phyloP scores from a whole-genome alignment of 129 eudicot species.

The Centaurea solstitialis region DNA sequence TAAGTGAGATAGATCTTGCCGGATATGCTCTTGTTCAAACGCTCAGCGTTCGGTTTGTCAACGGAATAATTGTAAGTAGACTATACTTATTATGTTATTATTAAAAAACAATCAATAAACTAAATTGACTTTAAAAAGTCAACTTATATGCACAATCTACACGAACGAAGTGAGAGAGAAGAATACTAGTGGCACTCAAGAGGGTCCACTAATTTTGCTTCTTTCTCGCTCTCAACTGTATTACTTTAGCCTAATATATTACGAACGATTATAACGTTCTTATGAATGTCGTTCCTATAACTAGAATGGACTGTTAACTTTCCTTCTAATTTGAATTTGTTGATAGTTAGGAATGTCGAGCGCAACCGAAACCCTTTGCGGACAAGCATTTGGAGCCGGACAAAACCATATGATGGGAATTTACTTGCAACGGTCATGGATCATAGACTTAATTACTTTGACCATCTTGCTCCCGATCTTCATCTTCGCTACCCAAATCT shows the following conservation, averaged over 20 bases:
- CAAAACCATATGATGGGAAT: constrained; percentile 75
- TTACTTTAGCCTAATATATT: not conserved
- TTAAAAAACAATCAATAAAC: no score
- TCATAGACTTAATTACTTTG: constrained; percentile 51
- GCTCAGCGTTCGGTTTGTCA: constrained; percentile 53
- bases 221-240: no score
- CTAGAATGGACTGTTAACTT: not conserved
- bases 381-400: constrained; percentile 75
- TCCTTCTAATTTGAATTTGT: constrained; percentile 1
- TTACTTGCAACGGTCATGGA: constrained; percentile 74
- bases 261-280: not conserved
- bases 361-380: constrained; percentile 74
- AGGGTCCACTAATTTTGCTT: no score
- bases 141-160: not conserved
- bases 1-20: constrained; percentile 62
- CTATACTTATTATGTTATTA: not conserved
- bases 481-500: constrained; percentile 48
- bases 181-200: no score
- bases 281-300: not conserved
- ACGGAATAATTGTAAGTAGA: constrained; percentile 63
- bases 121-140: not conserved
- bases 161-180: no score
- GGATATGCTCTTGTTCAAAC: constrained; percentile 77
- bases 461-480: constrained; percentile 61
- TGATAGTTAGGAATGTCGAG: constrained; percentile 70